Evolutionary conservation across 2,329 filamentous ascomycete genomes (phyloP).

Genomic region (Penicillium decumbens): DNA sequence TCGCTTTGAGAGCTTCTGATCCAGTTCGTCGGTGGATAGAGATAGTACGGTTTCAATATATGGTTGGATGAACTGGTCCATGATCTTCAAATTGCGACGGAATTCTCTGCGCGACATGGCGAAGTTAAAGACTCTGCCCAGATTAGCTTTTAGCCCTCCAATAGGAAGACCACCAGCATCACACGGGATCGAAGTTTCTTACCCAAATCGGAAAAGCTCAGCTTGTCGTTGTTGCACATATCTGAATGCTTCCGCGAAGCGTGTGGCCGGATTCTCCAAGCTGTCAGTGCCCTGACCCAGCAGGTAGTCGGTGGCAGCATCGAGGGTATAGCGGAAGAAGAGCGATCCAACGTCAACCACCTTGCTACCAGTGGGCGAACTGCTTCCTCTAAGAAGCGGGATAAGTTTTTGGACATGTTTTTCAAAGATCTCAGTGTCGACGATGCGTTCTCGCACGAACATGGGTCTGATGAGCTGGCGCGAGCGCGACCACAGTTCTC

Average conservation of each 20-base stretch:
- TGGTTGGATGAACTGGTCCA: slow-evolving; percentile 70
- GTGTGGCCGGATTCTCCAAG: slow-evolving; percentile 56
- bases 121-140: slow-evolving; percentile 52
- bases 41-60: slow-evolving; percentile 72
- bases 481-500: slow-evolving; percentile 70
- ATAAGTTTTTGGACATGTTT: slow-evolving; percentile 70
- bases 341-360: slow-evolving; percentile 69
- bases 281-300: slow-evolving; percentile 69
- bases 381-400: slow-evolving; percentile 56
- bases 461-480: slow-evolving; percentile 83
- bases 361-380: slow-evolving; percentile 22
- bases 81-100: slow-evolving; percentile 58
- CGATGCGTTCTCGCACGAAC: slow-evolving; percentile 79
- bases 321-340: slow-evolving; percentile 77
- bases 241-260: slow-evolving; percentile 77
- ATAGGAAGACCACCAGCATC: slow-evolving; percentile 1
- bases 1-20: slow-evolving; percentile 62
- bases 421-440: slow-evolving; percentile 79
- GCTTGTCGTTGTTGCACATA: slow-evolving; percentile 72
- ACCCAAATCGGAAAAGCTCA: slow-evolving; percentile 61
- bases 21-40: slow-evolving; percentile 66
- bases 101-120: slow-evolving; percentile 64
- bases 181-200: slow-evolving; percentile 19
- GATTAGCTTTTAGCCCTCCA: slow-evolving; percentile 6
- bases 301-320: slow-evolving; percentile 80